phyloP scores from a whole-genome alignment of 2,329 filamentous ascomycete species.

The Cladosporium sp. region DNA sequence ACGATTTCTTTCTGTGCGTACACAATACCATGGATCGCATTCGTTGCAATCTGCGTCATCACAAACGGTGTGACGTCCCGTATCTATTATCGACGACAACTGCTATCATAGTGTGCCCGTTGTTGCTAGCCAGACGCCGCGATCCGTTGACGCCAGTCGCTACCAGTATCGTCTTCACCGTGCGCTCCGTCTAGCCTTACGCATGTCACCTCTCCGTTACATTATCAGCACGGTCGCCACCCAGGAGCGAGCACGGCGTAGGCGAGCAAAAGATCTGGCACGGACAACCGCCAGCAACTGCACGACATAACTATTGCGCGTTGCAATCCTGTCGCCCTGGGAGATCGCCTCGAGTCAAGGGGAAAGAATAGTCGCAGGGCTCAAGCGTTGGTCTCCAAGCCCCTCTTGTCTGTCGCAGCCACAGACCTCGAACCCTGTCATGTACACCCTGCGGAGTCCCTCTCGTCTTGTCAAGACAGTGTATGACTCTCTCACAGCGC shows the following conservation, averaged over 20 bases:
- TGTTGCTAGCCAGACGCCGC: not conserved
- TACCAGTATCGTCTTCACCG: not conserved
- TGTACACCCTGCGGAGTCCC: not conserved
- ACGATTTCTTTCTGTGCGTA: no score
- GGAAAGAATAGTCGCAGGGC: no score
- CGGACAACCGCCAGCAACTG: not conserved
- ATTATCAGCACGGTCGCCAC: not conserved
- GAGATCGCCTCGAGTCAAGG: not conserved
- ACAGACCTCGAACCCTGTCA: not conserved
- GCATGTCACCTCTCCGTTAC: not conserved
- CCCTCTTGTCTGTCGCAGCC: not conserved
- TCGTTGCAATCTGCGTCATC: not conserved
- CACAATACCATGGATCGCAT: no score
- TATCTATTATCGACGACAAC: not conserved
- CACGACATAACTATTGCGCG: not conserved
- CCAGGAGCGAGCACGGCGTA: not conserved
- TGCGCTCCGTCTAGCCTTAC: not conserved
- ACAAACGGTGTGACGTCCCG: not conserved
- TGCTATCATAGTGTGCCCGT: not conserved
- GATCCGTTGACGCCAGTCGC: not conserved
- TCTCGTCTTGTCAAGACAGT: not conserved
- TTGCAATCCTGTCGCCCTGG: not conserved
- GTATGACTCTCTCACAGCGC: not conserved
- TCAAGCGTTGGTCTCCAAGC: no score
- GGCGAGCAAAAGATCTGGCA: not conserved